Base-by-base conservation (phyloP, 176 grass and related monocot species). In the Carex cristatella region DNA sequence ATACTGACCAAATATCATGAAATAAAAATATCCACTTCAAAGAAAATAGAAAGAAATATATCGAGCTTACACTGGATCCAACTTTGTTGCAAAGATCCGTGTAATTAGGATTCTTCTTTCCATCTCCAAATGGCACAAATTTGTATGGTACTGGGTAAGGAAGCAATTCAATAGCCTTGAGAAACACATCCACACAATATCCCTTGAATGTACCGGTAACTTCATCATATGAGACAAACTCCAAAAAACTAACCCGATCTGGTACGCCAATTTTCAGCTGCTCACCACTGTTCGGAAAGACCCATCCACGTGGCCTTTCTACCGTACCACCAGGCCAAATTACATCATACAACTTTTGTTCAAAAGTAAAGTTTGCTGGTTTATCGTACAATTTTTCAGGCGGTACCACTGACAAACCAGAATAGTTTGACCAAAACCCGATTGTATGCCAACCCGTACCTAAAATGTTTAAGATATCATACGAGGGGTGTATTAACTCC, bases 381-480 rank as follows among this genome's bases (percentile, higher is more conserved):
- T 98, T 92, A 33, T 79, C 86, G 56, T 98, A 98, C 40, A 89
- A 75, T 10, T 86, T 89, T 79, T 98, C 95, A 60, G 95, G 95
- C 11, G 69, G 89, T 27, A 88, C 35, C 14, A 88, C 88, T 0
- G 95, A 92, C n/a, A 98, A 62, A 54, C 88, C 84, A 60, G 95
- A 93, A 93, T 90, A 93, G 65, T 98, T 98, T 56, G 95, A 98
- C 95, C 95, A 98, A 85, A 81, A 98, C 84, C 95, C 95, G 61
- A 98, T 79, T 9, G 80, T 95, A 4, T 89, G 90, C 71, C 85
- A 82, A 27, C 95, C 95, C 51, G 89, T 98, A 78, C 95, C 95
- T 27, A 92, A 86, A 10, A 98, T 61, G 27, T 90, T 98, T 83
- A 98, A 90, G 83, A 98, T 83, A 76, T 98, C 95, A 90, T 95